A percentile compares a stretch with the other conserved stretches of the same genome.
Evolutionary conservation across 768 basidiomycete genomes (phyloP).

Genomic region (Lactarius vividus): DNA sequence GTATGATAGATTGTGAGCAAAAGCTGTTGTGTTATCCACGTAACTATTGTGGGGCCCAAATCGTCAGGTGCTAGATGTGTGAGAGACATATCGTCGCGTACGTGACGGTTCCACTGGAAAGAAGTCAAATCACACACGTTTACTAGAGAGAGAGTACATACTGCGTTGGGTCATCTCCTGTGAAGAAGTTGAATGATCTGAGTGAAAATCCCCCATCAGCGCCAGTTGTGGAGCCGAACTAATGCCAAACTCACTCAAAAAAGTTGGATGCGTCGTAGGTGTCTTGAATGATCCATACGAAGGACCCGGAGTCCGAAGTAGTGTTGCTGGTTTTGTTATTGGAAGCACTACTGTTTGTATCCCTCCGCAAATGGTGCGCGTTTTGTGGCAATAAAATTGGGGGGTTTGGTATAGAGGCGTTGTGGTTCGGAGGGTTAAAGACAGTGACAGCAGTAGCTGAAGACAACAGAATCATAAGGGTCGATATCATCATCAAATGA

Average conservation of each 20-base stretch:
- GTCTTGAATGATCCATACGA: slow-evolving; percentile 27
- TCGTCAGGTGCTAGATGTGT: not conserved
- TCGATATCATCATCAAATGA: slow-evolving; percentile 26
- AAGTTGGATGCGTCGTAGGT: slow-evolving; percentile 26
- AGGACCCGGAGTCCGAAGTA: slow-evolving; percentile 6
- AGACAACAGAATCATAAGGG: slow-evolving; percentile 15
- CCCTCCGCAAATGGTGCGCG: slow-evolving; percentile 12
- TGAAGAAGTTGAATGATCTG: slow-evolving; percentile 22
- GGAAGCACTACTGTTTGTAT: slow-evolving; percentile 5
- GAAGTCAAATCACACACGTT: slow-evolving; percentile 2
- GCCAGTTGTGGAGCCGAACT: not conserved
- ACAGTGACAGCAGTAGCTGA: not conserved
- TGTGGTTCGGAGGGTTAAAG: not conserved
- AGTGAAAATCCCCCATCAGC: not conserved
- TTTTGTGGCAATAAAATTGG: slow-evolving; percentile 5
- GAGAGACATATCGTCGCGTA: slow-evolving; percentile 37
- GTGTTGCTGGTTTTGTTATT: slow-evolving; percentile 17
- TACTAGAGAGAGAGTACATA: slow-evolving; percentile 25
- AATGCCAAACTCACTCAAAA: slow-evolving; percentile 23
- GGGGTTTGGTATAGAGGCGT: not conserved
- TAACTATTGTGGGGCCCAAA: slow-evolving; percentile 46
- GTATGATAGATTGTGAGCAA: slow-evolving; percentile 52
- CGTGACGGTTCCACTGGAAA: slow-evolving; percentile 65
- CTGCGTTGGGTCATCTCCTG: slow-evolving; percentile 21
- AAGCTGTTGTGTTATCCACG: slow-evolving; percentile 53